Percentiles rank a stretch among this genome's conserved stretches.
phyloP scores from a whole-genome alignment of 176 grass and related monocot species.

The Cenchrus purpureus region DNA sequence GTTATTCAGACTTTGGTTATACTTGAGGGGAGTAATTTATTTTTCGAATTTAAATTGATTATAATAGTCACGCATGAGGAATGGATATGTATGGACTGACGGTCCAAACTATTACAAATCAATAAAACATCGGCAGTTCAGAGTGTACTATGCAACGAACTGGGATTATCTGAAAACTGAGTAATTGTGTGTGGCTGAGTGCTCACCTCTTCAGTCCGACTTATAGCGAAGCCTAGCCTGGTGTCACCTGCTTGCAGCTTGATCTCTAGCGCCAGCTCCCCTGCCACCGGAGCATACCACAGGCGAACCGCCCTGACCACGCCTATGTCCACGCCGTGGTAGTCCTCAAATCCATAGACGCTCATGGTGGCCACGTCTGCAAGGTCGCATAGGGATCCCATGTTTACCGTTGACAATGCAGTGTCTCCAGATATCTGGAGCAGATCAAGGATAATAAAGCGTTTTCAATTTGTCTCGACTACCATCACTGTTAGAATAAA shows the following conservation, averaged over 20 bases:
- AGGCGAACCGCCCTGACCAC: slow-evolving; percentile 57
- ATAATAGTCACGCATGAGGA: not conserved
- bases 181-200: no score
- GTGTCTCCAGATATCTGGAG: slow-evolving; percentile 68
- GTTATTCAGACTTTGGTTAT: no score
- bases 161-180: not conserved
- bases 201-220: slow-evolving; percentile 63
- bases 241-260: slow-evolving; percentile 67
- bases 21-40: no score
- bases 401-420: slow-evolving; percentile 67
- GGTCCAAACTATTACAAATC: no score
- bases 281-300: slow-evolving; percentile 62
- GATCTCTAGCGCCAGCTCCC: slow-evolving; percentile 64
- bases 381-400: slow-evolving; percentile 64
- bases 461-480: not conserved
- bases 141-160: no score
- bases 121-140: no score
- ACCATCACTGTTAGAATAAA: not conserved
- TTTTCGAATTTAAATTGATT: not conserved
- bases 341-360: slow-evolving; percentile 79
- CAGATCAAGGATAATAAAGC: not conserved
- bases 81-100: no score
- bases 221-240: slow-evolving; percentile 73
- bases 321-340: slow-evolving; percentile 77
- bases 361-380: slow-evolving; percentile 69